Evolutionary conservation across 768 basidiomycete genomes (phyloP).

Genomic region (Heimioporus sp.): DNA sequence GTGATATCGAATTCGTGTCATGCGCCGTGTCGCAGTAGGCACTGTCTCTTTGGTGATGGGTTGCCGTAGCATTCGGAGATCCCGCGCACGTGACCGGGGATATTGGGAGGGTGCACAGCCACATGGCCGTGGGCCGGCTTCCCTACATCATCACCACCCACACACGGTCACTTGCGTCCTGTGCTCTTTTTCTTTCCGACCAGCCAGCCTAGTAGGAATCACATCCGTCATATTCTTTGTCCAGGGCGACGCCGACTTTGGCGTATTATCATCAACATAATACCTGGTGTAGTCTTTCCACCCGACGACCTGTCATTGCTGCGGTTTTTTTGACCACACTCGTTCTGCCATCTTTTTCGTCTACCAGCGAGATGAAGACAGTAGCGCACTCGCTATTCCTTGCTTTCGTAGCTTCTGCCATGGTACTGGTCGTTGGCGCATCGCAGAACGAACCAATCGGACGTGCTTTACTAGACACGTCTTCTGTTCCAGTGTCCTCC

Average conservation of each 20-base stretch:
- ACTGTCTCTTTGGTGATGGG: not conserved
- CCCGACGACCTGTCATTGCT: slow-evolving; percentile 11
- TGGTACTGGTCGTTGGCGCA: slow-evolving; percentile 25
- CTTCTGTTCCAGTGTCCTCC: not conserved
- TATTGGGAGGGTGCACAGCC: slow-evolving; percentile 12
- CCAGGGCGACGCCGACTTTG: not conserved
- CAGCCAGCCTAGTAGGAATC: slow-evolving; percentile 2
- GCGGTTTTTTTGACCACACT: slow-evolving; percentile 25
- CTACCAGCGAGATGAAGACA: slow-evolving; percentile 21
- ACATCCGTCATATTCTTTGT: not conserved
- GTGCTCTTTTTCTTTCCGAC: slow-evolving; percentile 2
- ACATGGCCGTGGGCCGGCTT: slow-evolving; percentile 11
- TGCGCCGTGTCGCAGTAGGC: too few species aligned
- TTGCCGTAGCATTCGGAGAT: not conserved
- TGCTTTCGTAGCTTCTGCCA: slow-evolving; percentile 23
- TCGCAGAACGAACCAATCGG: slow-evolving; percentile 20
- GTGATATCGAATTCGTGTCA: too few species aligned
- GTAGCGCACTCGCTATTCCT: slow-evolving; percentile 25
- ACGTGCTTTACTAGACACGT: slow-evolving; percentile 1
- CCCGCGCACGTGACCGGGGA: slow-evolving; percentile 20
- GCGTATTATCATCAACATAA: not conserved
- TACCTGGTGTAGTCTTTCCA: slow-evolving; percentile 10
- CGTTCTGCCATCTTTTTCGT: slow-evolving; percentile 12
- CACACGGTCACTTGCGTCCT: slow-evolving; percentile 5
- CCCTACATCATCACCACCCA: slow-evolving; percentile 16